Conservation (phyloP, 108 stramenopile species). For the Pinguiococcus pyrenoidosus region DNA sequence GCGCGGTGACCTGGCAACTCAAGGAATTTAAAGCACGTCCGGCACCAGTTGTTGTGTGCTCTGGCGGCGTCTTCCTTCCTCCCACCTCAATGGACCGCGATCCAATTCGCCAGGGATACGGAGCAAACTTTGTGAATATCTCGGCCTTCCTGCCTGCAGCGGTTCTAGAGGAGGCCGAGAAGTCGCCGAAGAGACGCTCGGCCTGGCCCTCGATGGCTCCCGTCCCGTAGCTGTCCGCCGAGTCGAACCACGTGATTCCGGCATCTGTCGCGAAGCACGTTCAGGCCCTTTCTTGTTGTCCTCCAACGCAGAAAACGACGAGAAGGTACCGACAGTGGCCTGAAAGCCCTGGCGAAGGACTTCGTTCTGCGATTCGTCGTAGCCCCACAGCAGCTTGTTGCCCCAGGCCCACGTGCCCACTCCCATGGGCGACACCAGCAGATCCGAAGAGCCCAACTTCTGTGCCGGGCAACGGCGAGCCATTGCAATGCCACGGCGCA, state of each 20-base stretch:
- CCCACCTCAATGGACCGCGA: conserved; percentile 13
- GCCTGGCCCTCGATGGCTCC: conserved; percentile 25
- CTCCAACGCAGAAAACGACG: no score
- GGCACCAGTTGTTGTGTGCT: conserved; percentile 12
- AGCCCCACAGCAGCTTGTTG: conserved; percentile 33
- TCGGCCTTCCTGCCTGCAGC: neutral
- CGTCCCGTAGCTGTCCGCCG: conserved; percentile 34
- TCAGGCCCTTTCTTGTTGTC: no score
- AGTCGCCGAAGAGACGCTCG: conserved; percentile 22
- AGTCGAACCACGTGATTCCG: conserved; percentile 35
- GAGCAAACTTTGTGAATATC: conserved; percentile 26
- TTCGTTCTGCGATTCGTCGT: conserved; percentile 19
- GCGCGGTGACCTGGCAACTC: no score
- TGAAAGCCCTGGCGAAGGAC: no score
- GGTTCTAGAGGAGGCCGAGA: conserved; percentile 10
- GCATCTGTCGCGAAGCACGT: conserved; percentile 5
- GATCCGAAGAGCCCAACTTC: no score
- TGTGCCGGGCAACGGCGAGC: no score
- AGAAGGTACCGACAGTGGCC: no score
- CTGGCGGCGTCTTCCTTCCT: no score
- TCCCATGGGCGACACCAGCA: neutral
- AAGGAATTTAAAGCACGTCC: neutral
- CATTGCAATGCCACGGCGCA: no score
- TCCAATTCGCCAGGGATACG: conserved; percentile 26
- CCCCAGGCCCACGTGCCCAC: conserved; percentile 36